A percentile compares a stretch with the other conserved stretches of the same genome.
Conservation (phyloP, 768 basidiomycete genomes). For the Pleurotus tuber-regium region DNA sequence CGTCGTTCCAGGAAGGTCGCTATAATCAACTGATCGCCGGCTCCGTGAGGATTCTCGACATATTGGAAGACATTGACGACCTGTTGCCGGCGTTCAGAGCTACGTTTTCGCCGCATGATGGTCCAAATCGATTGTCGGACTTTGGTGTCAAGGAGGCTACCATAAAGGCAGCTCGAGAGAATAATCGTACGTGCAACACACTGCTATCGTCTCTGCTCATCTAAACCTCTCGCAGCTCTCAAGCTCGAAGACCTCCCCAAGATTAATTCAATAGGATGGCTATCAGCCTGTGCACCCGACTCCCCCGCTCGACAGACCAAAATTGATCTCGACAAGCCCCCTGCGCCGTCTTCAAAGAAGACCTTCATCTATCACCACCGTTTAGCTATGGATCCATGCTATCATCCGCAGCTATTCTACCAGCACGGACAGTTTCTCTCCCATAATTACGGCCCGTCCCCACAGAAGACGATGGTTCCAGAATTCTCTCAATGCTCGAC, state of each 20-base stretch:
- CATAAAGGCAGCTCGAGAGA: slow-evolving; percentile 28
- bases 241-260: slow-evolving; percentile 30
- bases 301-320: slow-evolving; percentile 34
- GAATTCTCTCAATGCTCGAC: slow-evolving; percentile 54
- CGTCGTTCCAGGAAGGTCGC: slow-evolving; percentile 7
- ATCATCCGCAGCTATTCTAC: slow-evolving; percentile 40
- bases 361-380: slow-evolving; percentile 51
- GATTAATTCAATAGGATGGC: slow-evolving; percentile 32
- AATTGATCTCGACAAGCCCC: slow-evolving; percentile 33
- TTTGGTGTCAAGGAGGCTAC: slow-evolving; percentile 27
- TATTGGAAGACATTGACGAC: slow-evolving; percentile 36
- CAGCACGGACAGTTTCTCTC: slow-evolving; percentile 55
- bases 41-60: slow-evolving; percentile 21
- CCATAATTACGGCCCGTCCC: slow-evolving; percentile 42
- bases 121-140: slow-evolving; percentile 32
- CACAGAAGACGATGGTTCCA: slow-evolving; percentile 41
- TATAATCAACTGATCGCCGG: slow-evolving; percentile 10
- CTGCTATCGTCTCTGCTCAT: slow-evolving; percentile 12
- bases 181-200: slow-evolving; percentile 25
- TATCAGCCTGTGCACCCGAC: slow-evolving; percentile 35
- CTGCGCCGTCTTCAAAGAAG: slow-evolving; percentile 29
- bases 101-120: slow-evolving; percentile 38
- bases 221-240: slow-evolving; percentile 20
- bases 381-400: slow-evolving; percentile 48
- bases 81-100: slow-evolving; percentile 38